phyloP scores from a whole-genome alignment of 2,329 filamentous ascomycete species.

The Hymenoscyphus infarciens region DNA sequence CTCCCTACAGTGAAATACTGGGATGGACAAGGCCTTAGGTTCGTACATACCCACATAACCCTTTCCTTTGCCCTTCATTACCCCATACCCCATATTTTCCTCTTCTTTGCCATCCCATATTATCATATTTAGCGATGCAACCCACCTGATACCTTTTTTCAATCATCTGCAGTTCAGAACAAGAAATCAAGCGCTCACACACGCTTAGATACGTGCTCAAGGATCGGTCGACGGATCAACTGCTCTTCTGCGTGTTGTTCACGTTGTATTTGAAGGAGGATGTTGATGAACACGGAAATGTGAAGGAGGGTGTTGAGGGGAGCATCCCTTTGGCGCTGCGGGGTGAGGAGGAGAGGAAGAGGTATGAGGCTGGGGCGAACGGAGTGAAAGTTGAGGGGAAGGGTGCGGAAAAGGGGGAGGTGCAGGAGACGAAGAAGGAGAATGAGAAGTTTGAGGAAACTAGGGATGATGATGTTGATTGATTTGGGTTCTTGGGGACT shows the following conservation, averaged over 20 bases:
- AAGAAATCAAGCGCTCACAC: constrained; percentile 59
- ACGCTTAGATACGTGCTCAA: constrained; percentile 88
- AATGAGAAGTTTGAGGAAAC: constrained; percentile 20
- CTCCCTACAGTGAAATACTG: constrained; percentile 53
- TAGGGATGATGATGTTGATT: constrained; percentile 32
- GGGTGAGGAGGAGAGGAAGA: constrained; percentile 20
- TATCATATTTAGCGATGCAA: constrained; percentile 15
- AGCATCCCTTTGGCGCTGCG: constrained; percentile 29
- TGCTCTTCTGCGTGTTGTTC: constrained; percentile 80
- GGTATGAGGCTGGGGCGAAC: constrained; percentile 13
- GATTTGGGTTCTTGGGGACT: neutral
- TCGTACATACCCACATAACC: constrained; percentile 36
- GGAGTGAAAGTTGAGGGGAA: constrained; percentile 12
- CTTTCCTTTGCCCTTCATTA: neutral
- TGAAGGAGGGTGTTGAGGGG: constrained; percentile 41
- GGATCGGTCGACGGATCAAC: constrained; percentile 67
- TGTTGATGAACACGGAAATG: constrained; percentile 54
- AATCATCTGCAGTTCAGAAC: constrained; percentile 15
- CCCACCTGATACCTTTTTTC: constrained; percentile 26
- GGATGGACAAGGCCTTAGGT: constrained; percentile 76
- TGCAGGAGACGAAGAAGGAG: constrained; percentile 9
- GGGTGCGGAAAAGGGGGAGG: constrained; percentile 16
- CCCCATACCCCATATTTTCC: neutral
- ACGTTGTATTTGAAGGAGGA: constrained; percentile 69
- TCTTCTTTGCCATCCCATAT: constrained; percentile 17